Evolutionary conservation across 257 asterid species (phyloP).

Genomic region (Coffea eugenioides): DNA sequence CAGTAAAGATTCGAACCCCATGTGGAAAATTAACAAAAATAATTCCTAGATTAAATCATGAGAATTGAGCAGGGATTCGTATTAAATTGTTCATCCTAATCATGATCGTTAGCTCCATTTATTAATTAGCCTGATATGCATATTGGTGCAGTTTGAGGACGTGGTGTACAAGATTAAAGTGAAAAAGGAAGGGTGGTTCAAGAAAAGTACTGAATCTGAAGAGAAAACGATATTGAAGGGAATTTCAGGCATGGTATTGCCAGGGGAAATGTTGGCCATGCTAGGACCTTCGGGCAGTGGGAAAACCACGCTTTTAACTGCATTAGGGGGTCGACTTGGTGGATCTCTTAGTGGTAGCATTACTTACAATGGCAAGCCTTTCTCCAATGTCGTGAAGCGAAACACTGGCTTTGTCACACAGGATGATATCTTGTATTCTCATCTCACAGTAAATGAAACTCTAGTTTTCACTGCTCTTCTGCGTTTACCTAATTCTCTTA

Average conservation of each 20-base stretch:
- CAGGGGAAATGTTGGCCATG: constrained; percentile 84
- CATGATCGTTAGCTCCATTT: neutral
- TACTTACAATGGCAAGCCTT: constrained; percentile 58
- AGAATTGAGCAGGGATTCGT: neutral
- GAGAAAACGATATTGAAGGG: constrained; percentile 66
- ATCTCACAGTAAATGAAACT: constrained; percentile 74
- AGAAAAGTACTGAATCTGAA: constrained; percentile 23
- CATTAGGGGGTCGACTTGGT: constrained; percentile 62
- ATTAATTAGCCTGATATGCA: neutral
- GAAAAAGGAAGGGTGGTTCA: constrained; percentile 25
- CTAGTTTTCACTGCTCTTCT: constrained; percentile 67
- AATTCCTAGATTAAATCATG: neutral
- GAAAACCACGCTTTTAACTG: constrained; percentile 75
- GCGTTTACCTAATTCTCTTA: constrained; percentile 49
- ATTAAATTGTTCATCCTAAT: neutral
- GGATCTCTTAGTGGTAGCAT: constrained; percentile 51
- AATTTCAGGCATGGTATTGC: constrained; percentile 51
- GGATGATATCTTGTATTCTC: constrained; percentile 70
- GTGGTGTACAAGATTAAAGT: constrained; percentile 50
- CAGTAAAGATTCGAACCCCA: neutral
- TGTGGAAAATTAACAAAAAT: neutral
- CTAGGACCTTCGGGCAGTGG: constrained; percentile 96
- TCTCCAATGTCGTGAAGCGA: constrained; percentile 53
- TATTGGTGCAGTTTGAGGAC: constrained; percentile 57
- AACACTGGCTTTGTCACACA: constrained; percentile 87